phyloP scores from a whole-genome alignment of 2,329 filamentous ascomycete genomes.

The Aspergillus fumigatus region DNA sequence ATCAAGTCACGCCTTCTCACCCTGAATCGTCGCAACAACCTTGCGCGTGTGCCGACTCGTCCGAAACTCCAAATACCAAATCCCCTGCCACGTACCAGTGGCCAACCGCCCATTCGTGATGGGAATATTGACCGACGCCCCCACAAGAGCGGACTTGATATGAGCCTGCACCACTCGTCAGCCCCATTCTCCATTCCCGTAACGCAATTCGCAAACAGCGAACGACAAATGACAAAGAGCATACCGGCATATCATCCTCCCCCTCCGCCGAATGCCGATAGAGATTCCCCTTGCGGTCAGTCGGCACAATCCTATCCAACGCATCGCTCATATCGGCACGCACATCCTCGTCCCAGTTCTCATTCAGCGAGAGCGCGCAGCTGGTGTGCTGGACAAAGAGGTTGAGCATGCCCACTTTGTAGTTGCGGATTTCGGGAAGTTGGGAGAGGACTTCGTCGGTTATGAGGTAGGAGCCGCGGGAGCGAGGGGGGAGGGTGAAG shows the following conservation, averaged over 20 bases:
- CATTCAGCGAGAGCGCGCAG: slow-evolving; percentile 85
- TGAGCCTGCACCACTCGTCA: slow-evolving; percentile 58
- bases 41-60: slow-evolving; percentile 69
- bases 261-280: slow-evolving; percentile 89
- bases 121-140: slow-evolving; percentile 83
- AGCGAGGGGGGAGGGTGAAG: slow-evolving; percentile 70
- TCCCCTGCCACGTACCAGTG: slow-evolving; percentile 62
- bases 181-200: background rate
- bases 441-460: slow-evolving; percentile 68
- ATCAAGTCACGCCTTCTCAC: slow-evolving; percentile 55
- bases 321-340: slow-evolving; percentile 90
- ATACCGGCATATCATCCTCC: slow-evolving; percentile 84
- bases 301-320: slow-evolving; percentile 82
- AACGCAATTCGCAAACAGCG: background rate
- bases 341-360: slow-evolving; percentile 87
- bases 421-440: slow-evolving; percentile 74
- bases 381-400: slow-evolving; percentile 95
- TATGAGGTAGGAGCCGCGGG: slow-evolving; percentile 83
- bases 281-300: slow-evolving; percentile 68
- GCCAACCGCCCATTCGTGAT: slow-evolving; percentile 79
- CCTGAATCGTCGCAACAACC: slow-evolving; percentile 91
- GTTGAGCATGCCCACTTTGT: slow-evolving; percentile 81
- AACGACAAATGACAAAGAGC: slow-evolving; percentile 16
- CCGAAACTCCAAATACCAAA: slow-evolving; percentile 93
- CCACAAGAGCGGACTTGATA: slow-evolving; percentile 85